Evolutionary conservation across 2,329 filamentous ascomycete species (phyloP), one percentile per base, ranked within the genome.

Genomic region (Penicillium sp.): DNA sequence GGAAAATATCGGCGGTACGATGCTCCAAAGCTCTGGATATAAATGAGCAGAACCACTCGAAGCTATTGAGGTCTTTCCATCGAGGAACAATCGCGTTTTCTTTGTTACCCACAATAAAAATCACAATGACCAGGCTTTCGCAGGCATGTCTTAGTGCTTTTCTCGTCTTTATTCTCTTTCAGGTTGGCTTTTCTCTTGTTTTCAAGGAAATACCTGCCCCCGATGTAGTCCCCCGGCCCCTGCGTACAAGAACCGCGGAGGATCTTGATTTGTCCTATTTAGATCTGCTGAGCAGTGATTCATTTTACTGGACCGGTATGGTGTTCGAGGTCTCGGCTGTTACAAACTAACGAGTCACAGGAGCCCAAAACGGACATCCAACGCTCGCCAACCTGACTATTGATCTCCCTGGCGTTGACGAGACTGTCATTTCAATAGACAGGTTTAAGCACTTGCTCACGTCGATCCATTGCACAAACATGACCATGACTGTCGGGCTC

Each of bases 261-360:
- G 49, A 53, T 31, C 38, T 46, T 45, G 48, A 56, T 30, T 46
- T 35, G 49, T 63, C 47, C 26, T 48, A 7, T 19, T 45, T 69
- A n/a, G 66, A 69, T 44, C 59, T 63, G 19, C 58, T 62, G 55
- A 60, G 38, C 17, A 58, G 60, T 19, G 66, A 68, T 46, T 65
- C 63, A 9, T 66, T 65, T 57, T 68, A 67, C 54, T 69, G 67
- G 66, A 60, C 52, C 50, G 66, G 67, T 68, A 64, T 50, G 60
- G 5, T 19, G 13, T n/a, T 26, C 13, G 11, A 41, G 13, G n/a
- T 9, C 17, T 15, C 23, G 0, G 19, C 41, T 29, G 30, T 50
- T 26, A 8, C 21, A 29, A 6, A 29, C 23, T 21, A 51, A 19
- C 35, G 5, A 11, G 38, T 47, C 60, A 53, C 29, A 69, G 67